These are phyloP conservation scores for Senna siamea DNA, from an alignment of 306 rosid species.

Conservation along the genomic window DNA sequence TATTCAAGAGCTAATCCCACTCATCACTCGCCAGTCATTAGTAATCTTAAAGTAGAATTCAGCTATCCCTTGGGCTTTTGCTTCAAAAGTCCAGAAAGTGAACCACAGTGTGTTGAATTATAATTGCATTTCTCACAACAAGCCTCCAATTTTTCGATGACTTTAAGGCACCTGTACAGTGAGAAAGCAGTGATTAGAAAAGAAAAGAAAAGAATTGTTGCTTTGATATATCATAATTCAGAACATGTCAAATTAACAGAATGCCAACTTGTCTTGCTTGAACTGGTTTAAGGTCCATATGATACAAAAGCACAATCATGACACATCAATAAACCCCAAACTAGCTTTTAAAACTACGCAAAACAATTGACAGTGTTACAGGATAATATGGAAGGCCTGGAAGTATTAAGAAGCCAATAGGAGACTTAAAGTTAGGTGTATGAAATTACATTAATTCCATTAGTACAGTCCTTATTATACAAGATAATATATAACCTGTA, in stretches of 20 bases:
- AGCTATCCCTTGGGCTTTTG: slow-evolving; percentile 58
- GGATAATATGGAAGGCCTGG: too few species aligned
- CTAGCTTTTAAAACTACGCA: not conserved
- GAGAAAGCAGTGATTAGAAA: slow-evolving; percentile 19
- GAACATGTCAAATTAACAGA: not conserved
- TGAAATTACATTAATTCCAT: too few species aligned
- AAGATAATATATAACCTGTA: not conserved
- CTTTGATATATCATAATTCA: not conserved
- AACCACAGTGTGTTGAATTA: slow-evolving; percentile 90
- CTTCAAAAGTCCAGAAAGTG: slow-evolving; percentile 80
- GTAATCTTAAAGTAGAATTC: slow-evolving; percentile 4
- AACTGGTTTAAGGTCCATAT: not conserved
- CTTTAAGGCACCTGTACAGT: slow-evolving; percentile 64
- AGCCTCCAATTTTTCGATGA: slow-evolving; percentile 66
- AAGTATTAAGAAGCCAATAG: too few species aligned
- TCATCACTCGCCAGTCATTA: not conserved
- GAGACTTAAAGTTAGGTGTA: too few species aligned
- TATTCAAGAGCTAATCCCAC: not conserved
- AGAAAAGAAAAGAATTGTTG: not conserved
- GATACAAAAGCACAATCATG: not conserved
- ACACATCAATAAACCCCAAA: not conserved
- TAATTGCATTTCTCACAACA: slow-evolving; percentile 78
- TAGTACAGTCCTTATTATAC: not conserved
- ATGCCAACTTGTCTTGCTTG: not conserved
- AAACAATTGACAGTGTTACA: not conserved